phyloP scores from a whole-genome alignment of 306 rosid genomes.

The Medicago lupulina region DNA sequence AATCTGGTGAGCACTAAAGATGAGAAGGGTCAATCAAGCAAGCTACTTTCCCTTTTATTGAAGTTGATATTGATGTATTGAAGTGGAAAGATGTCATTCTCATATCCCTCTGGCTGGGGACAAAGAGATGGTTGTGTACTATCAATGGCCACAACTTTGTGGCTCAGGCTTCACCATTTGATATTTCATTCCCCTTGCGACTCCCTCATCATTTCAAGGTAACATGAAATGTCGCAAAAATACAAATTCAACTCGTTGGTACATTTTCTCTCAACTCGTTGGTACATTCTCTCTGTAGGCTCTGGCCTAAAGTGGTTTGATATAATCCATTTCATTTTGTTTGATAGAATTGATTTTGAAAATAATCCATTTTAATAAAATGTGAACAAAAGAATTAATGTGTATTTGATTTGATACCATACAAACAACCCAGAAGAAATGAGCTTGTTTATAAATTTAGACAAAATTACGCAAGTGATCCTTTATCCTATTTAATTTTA shows the following conservation, averaged over 20 bases:
- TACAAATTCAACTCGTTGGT: neutral
- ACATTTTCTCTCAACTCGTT: neutral
- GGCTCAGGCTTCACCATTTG: constrained; percentile 35
- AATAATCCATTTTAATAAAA: neutral
- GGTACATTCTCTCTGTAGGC: neutral
- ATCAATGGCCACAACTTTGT: constrained; percentile 31
- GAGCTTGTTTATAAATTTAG: too few species aligned
- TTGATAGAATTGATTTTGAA: neutral
- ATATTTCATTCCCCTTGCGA: constrained; percentile 5
- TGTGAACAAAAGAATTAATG: neutral
- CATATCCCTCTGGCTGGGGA: constrained; percentile 48
- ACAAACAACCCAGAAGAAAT: neutral
- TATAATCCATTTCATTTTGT: neutral
- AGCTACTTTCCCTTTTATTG: constrained; percentile 49
- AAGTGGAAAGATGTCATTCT: constrained; percentile 56
- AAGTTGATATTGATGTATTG: constrained; percentile 34
- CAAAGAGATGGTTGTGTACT: constrained; percentile 54
- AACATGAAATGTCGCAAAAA: neutral
- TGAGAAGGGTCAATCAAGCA: constrained; percentile 46
- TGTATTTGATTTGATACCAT: neutral
- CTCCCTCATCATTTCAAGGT: neutral
- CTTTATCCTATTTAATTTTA: too few species aligned
- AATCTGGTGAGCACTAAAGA: constrained; percentile 60
- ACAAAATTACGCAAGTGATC: too few species aligned
- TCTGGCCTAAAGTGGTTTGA: neutral